These are phyloP conservation scores for Elongisporangium undulatum DNA, from an alignment of 352 stramenopile species.

Conservation along the genomic window DNA sequence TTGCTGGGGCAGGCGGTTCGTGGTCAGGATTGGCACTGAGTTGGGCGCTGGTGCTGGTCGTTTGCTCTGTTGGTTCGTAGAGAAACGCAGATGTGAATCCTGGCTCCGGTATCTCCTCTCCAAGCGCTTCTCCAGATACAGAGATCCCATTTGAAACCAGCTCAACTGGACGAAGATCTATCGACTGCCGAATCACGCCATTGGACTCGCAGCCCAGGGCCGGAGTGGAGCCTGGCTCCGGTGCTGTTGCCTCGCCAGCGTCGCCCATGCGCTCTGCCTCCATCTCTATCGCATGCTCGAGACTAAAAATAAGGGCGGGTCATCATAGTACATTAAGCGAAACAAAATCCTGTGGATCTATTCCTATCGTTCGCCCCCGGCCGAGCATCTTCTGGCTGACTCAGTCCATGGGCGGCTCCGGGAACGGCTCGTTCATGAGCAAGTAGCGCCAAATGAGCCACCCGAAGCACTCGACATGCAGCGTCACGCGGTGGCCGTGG, in stretches of 20 bases:
- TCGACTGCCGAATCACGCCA: neutral
- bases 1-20: neutral
- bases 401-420: constrained; percentile 54
- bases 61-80: constrained; percentile 1
- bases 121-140: too few relatives aligned
- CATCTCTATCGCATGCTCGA: neutral
- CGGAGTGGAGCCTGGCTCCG: neutral
- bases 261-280: neutral
- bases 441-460: constrained; percentile 86
- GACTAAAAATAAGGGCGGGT: neutral
- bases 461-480: constrained; percentile 82
- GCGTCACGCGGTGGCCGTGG: constrained; percentile 73
- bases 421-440: constrained; percentile 79
- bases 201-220: neutral
- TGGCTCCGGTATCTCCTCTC: neutral
- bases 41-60: neutral
- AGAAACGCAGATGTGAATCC: constrained; percentile 12
- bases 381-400: neutral
- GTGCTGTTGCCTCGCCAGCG: neutral
- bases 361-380: neutral
- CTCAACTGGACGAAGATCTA: neutral
- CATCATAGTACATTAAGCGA: neutral
- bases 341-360: neutral
- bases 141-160: too few relatives aligned
- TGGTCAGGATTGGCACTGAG: neutral